Conservation (phyloP, 345 rosid genomes). For the Gossypium stocksii region DNA sequence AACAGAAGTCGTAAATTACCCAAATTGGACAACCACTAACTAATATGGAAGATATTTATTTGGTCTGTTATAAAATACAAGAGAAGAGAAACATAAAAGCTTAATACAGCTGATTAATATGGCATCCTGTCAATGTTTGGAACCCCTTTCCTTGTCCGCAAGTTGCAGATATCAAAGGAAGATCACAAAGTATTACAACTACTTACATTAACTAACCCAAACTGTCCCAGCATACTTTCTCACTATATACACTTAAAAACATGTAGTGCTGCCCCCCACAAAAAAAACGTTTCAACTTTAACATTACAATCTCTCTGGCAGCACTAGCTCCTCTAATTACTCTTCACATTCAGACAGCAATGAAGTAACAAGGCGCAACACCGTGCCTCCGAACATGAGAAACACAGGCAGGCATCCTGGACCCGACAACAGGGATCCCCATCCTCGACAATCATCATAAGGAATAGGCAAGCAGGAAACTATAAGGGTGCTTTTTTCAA, state of each 20-base stretch:
- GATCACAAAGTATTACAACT: neutral
- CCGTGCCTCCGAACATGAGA: neutral
- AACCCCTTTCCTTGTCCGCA: neutral
- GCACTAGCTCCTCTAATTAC: neutral
- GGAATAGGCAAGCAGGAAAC: slow-evolving; percentile 12
- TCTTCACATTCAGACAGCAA: neutral
- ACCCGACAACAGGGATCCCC: neutral
- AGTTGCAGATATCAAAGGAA: neutral
- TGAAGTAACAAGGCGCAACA: neutral
- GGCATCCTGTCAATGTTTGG: neutral
- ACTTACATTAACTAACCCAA: neutral
- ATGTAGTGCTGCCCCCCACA: neutral
- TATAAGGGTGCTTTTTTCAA: slow-evolving; percentile 12
- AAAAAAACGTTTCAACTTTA: neutral
- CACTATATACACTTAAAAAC: slow-evolving; percentile 9
- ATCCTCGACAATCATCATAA: neutral
- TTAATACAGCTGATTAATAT: too few species aligned
- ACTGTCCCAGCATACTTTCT: neutral
- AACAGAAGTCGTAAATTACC: too few species aligned
- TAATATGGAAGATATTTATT: too few species aligned
- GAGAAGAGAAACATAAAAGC: too few species aligned
- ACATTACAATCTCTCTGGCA: neutral
- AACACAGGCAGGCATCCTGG: slow-evolving; percentile 3
- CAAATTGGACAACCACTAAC: too few species aligned
- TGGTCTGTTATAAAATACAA: too few species aligned